phyloP scores from a whole-genome alignment of 805 yeast genomes.

The Yueomyces sp. region DNA sequence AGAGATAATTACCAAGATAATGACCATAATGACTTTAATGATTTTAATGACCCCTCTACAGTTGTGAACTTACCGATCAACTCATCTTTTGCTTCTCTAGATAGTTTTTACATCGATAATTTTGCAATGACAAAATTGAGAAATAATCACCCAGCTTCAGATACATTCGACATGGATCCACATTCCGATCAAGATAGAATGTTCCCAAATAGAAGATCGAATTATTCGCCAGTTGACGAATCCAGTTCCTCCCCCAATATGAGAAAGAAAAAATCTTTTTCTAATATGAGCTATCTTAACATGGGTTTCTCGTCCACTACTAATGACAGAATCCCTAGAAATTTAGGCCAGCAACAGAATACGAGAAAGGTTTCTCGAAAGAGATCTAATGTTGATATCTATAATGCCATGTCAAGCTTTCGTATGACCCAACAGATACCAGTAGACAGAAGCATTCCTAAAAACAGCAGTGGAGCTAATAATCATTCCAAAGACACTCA shows the following conservation, averaged over 20 bases:
- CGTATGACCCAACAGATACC: background rate
- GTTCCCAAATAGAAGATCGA: background rate
- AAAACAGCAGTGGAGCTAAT: background rate
- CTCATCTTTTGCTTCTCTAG: constrained; percentile 69
- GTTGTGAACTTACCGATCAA: constrained; percentile 54
- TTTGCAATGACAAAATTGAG: constrained; percentile 23
- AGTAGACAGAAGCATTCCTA: background rate
- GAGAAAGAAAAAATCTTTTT: constrained; percentile 2
- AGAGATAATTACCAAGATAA: background rate
- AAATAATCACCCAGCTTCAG: background rate
- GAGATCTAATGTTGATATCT: background rate
- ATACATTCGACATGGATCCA: background rate
- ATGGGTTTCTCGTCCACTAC: constrained; percentile 1
- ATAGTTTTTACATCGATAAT: constrained; percentile 44
- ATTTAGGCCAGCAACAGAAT: background rate
- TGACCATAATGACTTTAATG: constrained; percentile 2
- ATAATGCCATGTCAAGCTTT: background rate
- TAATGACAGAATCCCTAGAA: constrained; percentile 6
- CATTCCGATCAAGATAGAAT: background rate
- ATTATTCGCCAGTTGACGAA: background rate
- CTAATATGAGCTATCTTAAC: constrained; percentile 3
- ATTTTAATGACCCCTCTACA: constrained; percentile 4
- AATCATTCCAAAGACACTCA: background rate
- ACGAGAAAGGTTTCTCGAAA: background rate
- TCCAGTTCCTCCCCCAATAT: background rate